phyloP scores from a whole-genome alignment of 768 basidiomycete genomes.

The Epithele typhae region DNA sequence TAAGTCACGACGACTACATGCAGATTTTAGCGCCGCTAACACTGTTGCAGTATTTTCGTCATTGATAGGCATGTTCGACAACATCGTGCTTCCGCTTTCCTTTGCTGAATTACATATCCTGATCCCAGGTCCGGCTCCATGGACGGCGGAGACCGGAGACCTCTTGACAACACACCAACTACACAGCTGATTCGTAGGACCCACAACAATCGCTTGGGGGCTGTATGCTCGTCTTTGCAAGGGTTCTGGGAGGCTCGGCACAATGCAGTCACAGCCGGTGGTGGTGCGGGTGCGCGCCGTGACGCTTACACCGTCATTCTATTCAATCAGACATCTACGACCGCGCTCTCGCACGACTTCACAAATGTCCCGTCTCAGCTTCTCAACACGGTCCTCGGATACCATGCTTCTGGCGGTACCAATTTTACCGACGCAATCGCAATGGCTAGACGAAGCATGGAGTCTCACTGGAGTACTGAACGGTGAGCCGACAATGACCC shows the following conservation, averaged over 20 bases:
- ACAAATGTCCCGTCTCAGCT: slow-evolving; percentile 41
- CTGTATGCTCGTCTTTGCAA: slow-evolving; percentile 52
- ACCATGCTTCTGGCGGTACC: slow-evolving; percentile 34
- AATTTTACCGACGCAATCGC: slow-evolving; percentile 39
- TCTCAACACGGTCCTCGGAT: slow-evolving; percentile 33
- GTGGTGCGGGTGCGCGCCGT: slow-evolving; percentile 29
- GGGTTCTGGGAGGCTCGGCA: slow-evolving; percentile 54
- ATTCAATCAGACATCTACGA: slow-evolving; percentile 29
- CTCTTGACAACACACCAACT: slow-evolving; percentile 40
- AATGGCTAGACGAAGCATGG: slow-evolving; percentile 35
- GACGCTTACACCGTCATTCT: slow-evolving; percentile 56
- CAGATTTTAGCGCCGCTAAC: no score
- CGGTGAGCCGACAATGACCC: slow-evolving; percentile 26
- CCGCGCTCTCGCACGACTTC: slow-evolving; percentile 42
- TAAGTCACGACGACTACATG: no score
- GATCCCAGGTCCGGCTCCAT: slow-evolving; percentile 48
- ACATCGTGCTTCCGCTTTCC: neutral
- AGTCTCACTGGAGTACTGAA: slow-evolving; percentile 45
- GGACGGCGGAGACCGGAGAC: slow-evolving; percentile 35
- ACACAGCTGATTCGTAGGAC: slow-evolving; percentile 32
- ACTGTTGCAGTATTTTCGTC: slow-evolving; percentile 44
- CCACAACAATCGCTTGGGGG: slow-evolving; percentile 49
- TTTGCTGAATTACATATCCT: neutral
- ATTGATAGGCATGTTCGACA: slow-evolving; percentile 38
- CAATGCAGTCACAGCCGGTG: slow-evolving; percentile 26